Conservation (phyloP, 1,139 yeast genomes). For the Yamadazyma diospyri region DNA sequence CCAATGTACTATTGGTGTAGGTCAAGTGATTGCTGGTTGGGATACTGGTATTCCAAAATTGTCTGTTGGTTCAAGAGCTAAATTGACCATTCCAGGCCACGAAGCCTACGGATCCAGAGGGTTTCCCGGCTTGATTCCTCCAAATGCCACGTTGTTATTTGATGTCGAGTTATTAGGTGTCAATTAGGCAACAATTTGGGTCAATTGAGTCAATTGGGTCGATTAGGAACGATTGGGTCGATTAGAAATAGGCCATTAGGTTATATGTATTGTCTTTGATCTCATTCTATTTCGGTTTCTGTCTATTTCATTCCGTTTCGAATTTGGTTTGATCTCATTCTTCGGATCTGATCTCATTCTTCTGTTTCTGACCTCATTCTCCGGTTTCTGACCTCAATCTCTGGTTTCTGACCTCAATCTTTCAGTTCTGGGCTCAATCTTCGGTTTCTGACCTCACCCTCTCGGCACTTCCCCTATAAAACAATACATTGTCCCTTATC, state of each 20-base stretch:
- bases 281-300: not conserved
- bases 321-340: not conserved
- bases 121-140: conserved; percentile 94
- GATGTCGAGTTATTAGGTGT: conserved; percentile 88
- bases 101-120: conserved; percentile 95
- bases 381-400: not conserved
- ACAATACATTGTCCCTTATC: conserved; percentile 17
- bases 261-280: not conserved
- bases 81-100: conserved; percentile 86
- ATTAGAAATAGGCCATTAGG: not conserved
- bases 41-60: conserved; percentile 89
- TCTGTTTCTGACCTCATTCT: not conserved
- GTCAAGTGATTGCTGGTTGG: conserved; percentile 96
- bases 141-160: conserved; percentile 88
- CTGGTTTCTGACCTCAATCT: not conserved
- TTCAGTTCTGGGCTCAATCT: not conserved
- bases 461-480: no score
- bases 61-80: conserved; percentile 88
- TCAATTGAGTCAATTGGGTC: no score
- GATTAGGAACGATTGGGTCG: no score
- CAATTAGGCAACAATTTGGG: conserved; percentile 56
- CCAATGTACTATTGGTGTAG: conserved; percentile 90
- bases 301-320: not conserved
- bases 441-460: no score
- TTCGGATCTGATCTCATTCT: not conserved